These are phyloP conservation scores for Medicago lupulina DNA, from an alignment of 306 rosid genomes.

Conservation along the genomic window DNA sequence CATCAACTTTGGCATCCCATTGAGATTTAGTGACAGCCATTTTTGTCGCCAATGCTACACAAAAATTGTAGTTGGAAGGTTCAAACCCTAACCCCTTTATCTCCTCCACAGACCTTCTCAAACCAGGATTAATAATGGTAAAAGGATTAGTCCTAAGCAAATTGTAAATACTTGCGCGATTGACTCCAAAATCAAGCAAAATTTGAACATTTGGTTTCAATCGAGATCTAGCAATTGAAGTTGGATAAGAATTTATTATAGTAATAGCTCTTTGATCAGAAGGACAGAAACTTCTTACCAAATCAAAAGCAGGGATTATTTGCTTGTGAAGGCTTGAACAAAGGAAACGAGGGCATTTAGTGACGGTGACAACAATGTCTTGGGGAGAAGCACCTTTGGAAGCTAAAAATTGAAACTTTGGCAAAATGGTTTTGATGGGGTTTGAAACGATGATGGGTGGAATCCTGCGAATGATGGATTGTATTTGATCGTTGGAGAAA, in stretches of 20 bases:
- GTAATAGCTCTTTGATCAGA: constrained; percentile 28
- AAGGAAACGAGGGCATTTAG: background rate
- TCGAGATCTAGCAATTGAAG: background rate
- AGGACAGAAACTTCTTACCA: constrained; percentile 1
- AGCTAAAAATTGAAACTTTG: too few relatives aligned
- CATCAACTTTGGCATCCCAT: constrained; percentile 56
- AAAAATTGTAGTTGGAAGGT: constrained; percentile 32
- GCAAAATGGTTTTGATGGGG: too few relatives aligned
- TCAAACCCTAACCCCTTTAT: constrained; percentile 60
- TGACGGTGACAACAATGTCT: background rate
- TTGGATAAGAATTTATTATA: background rate
- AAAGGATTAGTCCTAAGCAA: background rate
- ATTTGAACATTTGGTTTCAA: constrained; percentile 2
- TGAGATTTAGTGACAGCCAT: constrained; percentile 11
- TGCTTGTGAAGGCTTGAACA: background rate
- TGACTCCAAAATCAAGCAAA: constrained; percentile 15
- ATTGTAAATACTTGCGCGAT: background rate
- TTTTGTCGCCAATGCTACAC: constrained; percentile 39
- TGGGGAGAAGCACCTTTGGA: background rate
- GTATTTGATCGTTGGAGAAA: too few relatives aligned
- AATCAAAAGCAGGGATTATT: constrained; percentile 19
- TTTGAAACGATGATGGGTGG: too few relatives aligned
- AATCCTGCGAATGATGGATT: too few relatives aligned
- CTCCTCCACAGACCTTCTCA: constrained; percentile 35
- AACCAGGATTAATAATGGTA: background rate